These are phyloP conservation scores for Sarcocystis neurona DNA, from an alignment of 169 alveolate species.

Conservation along the genomic window DNA sequence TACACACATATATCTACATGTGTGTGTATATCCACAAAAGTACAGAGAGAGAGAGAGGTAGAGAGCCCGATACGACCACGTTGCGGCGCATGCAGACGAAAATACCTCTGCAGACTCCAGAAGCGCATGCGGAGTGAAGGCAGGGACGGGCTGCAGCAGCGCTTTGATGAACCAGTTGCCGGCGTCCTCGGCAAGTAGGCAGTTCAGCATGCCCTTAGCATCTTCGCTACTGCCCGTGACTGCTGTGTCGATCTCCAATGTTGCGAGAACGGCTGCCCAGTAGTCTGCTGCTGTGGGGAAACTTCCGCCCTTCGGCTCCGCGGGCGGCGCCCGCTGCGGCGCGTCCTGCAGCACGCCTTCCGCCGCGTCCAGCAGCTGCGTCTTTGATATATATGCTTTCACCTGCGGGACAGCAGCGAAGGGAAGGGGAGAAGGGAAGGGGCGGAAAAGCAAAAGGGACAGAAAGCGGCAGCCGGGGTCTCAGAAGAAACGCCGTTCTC, in stretches of 20 bases:
- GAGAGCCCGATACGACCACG: no score
- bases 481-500: no score
- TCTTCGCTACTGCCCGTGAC: neutral
- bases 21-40: no score
- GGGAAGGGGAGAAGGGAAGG: neutral
- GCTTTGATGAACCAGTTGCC: conserved; percentile 60
- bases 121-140: conserved; percentile 60
- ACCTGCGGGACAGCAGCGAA: conserved; percentile 1
- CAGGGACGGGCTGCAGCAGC: conserved; percentile 57
- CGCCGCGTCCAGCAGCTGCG: no score
- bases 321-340: neutral
- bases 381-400: neutral
- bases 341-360: no score
- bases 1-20: no score
- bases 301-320: neutral
- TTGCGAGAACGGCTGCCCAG: conserved; percentile 3
- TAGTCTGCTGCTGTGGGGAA: neutral
- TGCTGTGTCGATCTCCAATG: neutral
- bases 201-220: conserved; percentile 45
- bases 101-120: conserved; percentile 59
- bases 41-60: no score
- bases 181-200: conserved; percentile 57
- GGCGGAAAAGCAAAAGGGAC: neutral
- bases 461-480: no score
- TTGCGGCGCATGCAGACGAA: no score